A percentile compares a stretch with the other conserved stretches of the same genome.
These are phyloP conservation scores for Emericellopsis cladophorae DNA, from an alignment of 2,329 filamentous ascomycete species.

Conservation along the genomic window DNA sequence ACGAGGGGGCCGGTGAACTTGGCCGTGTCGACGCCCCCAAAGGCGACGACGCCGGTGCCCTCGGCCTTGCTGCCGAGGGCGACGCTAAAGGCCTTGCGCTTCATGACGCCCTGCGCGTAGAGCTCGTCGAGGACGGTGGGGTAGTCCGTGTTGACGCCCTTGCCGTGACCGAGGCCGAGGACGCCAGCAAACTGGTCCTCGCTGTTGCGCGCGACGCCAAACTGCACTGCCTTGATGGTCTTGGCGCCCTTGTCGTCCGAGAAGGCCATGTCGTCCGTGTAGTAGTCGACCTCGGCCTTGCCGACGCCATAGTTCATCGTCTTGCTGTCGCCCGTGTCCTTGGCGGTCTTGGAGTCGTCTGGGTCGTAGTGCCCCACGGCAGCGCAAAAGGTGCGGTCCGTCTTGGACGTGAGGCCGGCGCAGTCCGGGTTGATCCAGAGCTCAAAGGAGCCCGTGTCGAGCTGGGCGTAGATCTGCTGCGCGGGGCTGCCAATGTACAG, in stretches of 20 bases:
- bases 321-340: slow-evolving; percentile 18
- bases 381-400: slow-evolving; percentile 31
- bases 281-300: slow-evolving; percentile 35
- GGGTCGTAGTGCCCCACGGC: slow-evolving; percentile 30
- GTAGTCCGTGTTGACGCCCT: slow-evolving; percentile 31
- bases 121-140: slow-evolving; percentile 40
- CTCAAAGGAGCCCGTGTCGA: slow-evolving; percentile 53
- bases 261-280: slow-evolving; percentile 30
- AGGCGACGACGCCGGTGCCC: slow-evolving; percentile 50
- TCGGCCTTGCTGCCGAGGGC: slow-evolving; percentile 50
- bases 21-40: slow-evolving; percentile 52
- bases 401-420: slow-evolving; percentile 23
- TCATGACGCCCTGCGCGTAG: slow-evolving; percentile 36
- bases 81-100: slow-evolving; percentile 50
- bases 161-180: slow-evolving; percentile 61
- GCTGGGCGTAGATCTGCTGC: slow-evolving; percentile 50
- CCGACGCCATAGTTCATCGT: slow-evolving; percentile 38
- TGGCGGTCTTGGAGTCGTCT: slow-evolving; percentile 24
- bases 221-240: slow-evolving; percentile 33
- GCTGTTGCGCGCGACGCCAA: slow-evolving; percentile 45
- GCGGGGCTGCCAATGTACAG: slow-evolving; percentile 38
- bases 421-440: slow-evolving; percentile 31
- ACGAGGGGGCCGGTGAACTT: slow-evolving; percentile 50
- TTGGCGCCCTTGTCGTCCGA: slow-evolving; percentile 23
- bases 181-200: slow-evolving; percentile 43